Conservation (phyloP, 2,329 filamentous ascomycete genomes). For the Hawksworthiomyces lignivorus region DNA sequence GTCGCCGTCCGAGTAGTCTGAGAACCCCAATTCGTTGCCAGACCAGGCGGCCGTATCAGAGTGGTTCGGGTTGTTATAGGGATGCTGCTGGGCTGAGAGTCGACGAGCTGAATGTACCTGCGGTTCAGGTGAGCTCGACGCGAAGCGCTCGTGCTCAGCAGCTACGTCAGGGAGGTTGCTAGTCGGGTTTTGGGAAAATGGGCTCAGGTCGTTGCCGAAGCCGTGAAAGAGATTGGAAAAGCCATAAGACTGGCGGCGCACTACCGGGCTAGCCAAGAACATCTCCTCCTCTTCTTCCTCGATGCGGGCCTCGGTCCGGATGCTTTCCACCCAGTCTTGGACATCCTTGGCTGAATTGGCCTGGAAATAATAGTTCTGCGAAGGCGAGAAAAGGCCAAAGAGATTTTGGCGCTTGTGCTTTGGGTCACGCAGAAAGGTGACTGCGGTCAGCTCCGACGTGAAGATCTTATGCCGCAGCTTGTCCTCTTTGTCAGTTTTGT, state of each 20-base stretch:
- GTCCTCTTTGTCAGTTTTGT: slow-evolving; percentile 85
- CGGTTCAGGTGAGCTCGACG: slow-evolving; percentile 57
- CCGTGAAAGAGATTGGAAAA: slow-evolving; percentile 10
- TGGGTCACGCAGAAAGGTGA: slow-evolving; percentile 79
- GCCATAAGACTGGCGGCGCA: slow-evolving; percentile 39
- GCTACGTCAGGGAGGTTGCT: slow-evolving; percentile 11
- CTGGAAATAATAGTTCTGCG: slow-evolving; percentile 86
- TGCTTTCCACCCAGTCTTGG: slow-evolving; percentile 76
- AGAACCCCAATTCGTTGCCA: slow-evolving; percentile 65
- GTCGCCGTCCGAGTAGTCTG: slow-evolving; percentile 75
- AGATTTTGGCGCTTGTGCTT: slow-evolving; percentile 81
- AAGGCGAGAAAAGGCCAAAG: slow-evolving; percentile 87
- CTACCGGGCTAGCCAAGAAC: slow-evolving; percentile 60
- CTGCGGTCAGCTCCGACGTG: slow-evolving; percentile 83
- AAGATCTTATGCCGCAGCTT: slow-evolving; percentile 83
- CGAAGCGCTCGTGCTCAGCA: slow-evolving; percentile 32
- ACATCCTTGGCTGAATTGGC: slow-evolving; percentile 66
- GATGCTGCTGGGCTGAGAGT: slow-evolving; percentile 34
- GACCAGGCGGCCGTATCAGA: slow-evolving; percentile 55
- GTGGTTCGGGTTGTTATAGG: slow-evolving; percentile 33
- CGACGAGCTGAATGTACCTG: slow-evolving; percentile 37
- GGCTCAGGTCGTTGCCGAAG: slow-evolving; percentile 9
- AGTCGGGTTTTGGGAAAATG: background rate
- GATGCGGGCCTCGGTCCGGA: slow-evolving; percentile 71
- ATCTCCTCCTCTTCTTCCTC: slow-evolving; percentile 86